Evolutionary conservation across 345 rosid genomes (phyloP).

Genomic region (Syzygium jambos): DNA sequence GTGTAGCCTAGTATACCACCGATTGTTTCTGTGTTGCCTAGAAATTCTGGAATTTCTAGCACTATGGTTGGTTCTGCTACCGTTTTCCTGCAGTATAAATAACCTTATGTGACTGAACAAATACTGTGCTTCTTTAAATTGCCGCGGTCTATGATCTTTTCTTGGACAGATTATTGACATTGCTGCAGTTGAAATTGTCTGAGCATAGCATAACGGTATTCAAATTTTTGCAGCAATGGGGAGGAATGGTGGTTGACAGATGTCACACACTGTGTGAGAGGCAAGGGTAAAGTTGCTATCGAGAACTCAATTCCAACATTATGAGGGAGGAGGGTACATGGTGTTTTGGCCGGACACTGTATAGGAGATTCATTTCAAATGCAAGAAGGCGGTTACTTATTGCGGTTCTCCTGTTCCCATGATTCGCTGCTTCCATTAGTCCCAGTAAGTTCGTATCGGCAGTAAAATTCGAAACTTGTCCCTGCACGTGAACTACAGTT

Average conservation of each 20-base stretch:
- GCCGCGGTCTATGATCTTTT: rapidly evolving
- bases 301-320: neutral
- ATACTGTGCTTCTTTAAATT: neutral
- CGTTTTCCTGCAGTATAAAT: neutral
- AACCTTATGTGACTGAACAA: neutral
- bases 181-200: neutral
- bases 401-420: neutral
- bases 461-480: too few relatives aligned
- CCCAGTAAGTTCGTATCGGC: too few relatives aligned
- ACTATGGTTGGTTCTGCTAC: neutral
- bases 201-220: neutral
- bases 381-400: neutral
- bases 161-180: neutral
- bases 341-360: neutral
- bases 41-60: neutral
- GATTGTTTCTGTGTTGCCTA: too few relatives aligned
- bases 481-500: too few relatives aligned
- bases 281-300: neutral
- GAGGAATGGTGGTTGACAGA: neutral
- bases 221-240: neutral
- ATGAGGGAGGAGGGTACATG: rapidly evolving
- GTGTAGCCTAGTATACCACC: neutral
- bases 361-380: neutral
- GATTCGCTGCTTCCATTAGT: too few relatives aligned
- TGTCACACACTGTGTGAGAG: neutral